Evolutionary conservation across 441 rosid genomes (phyloP).

Genomic region (Pelargonium fulgidum): DNA sequence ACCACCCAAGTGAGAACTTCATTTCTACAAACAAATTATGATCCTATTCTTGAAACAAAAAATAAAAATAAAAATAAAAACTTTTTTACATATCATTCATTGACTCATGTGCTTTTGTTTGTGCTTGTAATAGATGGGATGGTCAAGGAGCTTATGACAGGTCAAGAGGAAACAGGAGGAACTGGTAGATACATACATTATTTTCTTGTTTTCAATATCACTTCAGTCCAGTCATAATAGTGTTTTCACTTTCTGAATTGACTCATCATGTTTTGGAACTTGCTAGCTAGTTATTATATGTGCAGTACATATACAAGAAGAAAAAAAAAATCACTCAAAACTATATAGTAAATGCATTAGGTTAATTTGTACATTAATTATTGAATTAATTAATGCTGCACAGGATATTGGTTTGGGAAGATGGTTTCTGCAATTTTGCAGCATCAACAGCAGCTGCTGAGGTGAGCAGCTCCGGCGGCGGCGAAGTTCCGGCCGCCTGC

Average conservation of each 20-base stretch:
- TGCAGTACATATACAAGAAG: no score
- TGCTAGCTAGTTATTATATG: no score
- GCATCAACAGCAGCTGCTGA: constrained; percentile 50
- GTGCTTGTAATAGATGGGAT: constrained; percentile 61
- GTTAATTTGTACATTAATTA: no score
- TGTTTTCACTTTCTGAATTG: background rate
- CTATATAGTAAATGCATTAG: constrained; percentile 22
- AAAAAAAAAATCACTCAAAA: no score
- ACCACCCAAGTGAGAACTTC: constrained; percentile 79
- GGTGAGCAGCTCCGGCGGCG: constrained; percentile 40
- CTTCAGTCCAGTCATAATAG: background rate
- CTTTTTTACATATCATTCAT: background rate
- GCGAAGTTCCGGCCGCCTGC: constrained; percentile 23
- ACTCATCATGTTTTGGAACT: no score
- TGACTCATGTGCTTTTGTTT: constrained; percentile 8
- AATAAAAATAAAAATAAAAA: no score
- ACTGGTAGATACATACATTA: constrained; percentile 48
- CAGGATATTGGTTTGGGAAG: constrained; percentile 99
- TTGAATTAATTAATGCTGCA: no score
- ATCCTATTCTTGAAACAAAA: background rate
- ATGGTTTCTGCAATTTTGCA: constrained; percentile 94
- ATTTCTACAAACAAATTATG: no score
- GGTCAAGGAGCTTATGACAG: constrained; percentile 91
- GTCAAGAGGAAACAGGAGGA: constrained; percentile 93
- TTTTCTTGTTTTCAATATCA: no score